Evolutionary conservation across 306 rosid genomes (phyloP).

Genomic region (Clitoria ternatea): DNA sequence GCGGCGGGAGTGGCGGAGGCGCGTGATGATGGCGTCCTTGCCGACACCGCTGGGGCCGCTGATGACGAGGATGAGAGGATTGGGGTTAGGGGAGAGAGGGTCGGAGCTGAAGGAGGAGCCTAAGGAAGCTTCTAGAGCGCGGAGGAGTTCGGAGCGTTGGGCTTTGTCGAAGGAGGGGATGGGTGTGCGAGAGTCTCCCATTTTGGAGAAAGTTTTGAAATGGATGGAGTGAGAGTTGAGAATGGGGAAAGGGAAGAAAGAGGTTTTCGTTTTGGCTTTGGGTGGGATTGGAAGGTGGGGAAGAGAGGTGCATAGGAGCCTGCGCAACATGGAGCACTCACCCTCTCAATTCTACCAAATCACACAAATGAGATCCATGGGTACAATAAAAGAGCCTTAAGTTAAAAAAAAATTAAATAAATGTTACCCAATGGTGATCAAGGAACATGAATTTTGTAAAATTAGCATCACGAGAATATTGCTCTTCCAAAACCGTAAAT

Average conservation of each 20-base stretch:
- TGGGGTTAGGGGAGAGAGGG: constrained; percentile 52
- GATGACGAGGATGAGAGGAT: constrained; percentile 68
- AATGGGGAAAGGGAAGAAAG: background rate
- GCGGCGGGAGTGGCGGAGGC: constrained; percentile 50
- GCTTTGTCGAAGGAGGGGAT: constrained; percentile 49
- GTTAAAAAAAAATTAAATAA: too few relatives aligned
- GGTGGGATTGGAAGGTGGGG: background rate
- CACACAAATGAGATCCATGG: background rate
- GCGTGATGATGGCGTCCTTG: constrained; percentile 69
- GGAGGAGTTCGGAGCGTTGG: constrained; percentile 60
- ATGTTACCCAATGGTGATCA: too few relatives aligned
- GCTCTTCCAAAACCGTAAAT: too few relatives aligned
- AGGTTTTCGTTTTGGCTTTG: background rate
- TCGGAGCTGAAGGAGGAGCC: constrained; percentile 60
- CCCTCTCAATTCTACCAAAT: background rate
- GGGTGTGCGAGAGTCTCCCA: constrained; percentile 46
- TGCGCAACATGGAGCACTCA: constrained; percentile 26
- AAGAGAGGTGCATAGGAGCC: background rate
- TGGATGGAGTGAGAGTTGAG: background rate
- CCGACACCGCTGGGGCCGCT: constrained; percentile 98
- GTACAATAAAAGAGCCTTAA: too few relatives aligned
- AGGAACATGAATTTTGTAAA: too few relatives aligned
- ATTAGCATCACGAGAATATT: too few relatives aligned
- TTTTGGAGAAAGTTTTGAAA: constrained; percentile 15
- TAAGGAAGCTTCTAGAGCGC: constrained; percentile 71